Evolutionary conservation across 805 yeast genomes (phyloP).

Genomic region (Kockiozyma suomiensis): DNA sequence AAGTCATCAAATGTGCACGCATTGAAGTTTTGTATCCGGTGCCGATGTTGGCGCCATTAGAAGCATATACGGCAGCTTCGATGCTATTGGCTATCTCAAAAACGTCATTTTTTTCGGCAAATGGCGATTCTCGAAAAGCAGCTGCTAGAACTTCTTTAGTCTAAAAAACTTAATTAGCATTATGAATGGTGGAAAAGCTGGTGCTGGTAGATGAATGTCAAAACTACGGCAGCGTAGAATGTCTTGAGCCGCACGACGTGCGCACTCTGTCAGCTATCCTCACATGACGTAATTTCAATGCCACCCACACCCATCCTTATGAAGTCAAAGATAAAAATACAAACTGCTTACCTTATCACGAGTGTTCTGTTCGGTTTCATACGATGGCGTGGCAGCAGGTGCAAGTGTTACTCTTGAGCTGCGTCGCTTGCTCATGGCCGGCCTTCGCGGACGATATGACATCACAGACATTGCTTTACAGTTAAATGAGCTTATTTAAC

Average conservation of each 20-base stretch:
- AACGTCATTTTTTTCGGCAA: slow-evolving; percentile 1
- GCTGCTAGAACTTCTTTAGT: not conserved
- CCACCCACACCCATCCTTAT: not conserved
- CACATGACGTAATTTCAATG: not conserved
- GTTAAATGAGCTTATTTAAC: not conserved
- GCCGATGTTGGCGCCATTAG: slow-evolving; percentile 22
- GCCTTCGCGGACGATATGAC: slow-evolving; percentile 1
- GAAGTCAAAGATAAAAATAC: not conserved
- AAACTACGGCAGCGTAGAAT: not conserved
- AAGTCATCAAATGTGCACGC: slow-evolving; percentile 39
- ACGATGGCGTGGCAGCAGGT: not conserved
- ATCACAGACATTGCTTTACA: slow-evolving; percentile 1
- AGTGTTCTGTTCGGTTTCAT: slow-evolving; percentile 3
- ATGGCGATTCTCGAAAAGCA: slow-evolving; percentile 4
- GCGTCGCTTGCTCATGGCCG: slow-evolving; percentile 18
- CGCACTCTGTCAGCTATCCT: not conserved
- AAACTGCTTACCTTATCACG: slow-evolving; percentile 15
- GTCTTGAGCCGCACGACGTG: not conserved
- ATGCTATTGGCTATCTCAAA: slow-evolving; percentile 1
- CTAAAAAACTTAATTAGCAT: not conserved
- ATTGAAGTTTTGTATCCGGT: slow-evolving; percentile 29
- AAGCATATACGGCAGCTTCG: slow-evolving; percentile 18
- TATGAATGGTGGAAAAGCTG: not conserved
- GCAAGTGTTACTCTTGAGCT: slow-evolving; percentile 2
- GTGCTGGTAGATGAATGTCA: not conserved